Percentiles rank a stretch among this genome's conserved stretches.
Conservation (phyloP, 768 basidiomycete genomes). For the Filobasidium wieringae region DNA sequence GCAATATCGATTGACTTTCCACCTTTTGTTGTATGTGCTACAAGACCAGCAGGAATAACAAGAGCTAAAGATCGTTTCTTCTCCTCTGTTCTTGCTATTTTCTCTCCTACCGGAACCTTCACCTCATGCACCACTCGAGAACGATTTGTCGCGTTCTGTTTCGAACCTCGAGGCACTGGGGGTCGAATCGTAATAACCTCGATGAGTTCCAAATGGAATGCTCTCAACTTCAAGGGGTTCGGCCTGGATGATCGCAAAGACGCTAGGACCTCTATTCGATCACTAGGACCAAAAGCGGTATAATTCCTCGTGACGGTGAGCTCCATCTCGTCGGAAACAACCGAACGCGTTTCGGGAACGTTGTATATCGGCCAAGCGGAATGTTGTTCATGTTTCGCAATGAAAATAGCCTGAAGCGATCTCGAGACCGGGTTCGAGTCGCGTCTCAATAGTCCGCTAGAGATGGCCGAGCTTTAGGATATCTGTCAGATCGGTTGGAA, state of each 20-base stretch:
- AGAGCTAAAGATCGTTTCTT: conserved; percentile 51
- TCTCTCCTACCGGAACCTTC: conserved; percentile 62
- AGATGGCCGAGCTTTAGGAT: not conserved
- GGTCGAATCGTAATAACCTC: conserved; percentile 65
- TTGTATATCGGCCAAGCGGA: conserved; percentile 77
- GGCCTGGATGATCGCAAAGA: conserved; percentile 60
- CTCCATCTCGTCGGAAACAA: conserved; percentile 49
- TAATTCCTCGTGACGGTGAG: conserved; percentile 63
- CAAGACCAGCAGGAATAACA: conserved; percentile 51
- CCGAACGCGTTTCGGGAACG: conserved; percentile 17
- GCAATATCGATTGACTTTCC: conserved; percentile 60
- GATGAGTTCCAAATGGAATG: conserved; percentile 67
- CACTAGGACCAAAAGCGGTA: conserved; percentile 77
- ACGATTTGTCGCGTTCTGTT: conserved; percentile 42
- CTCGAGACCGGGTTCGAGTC: conserved; percentile 59
- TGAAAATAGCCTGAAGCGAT: conserved; percentile 59
- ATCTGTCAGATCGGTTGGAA: not conserved
- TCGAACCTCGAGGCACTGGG: conserved; percentile 42
- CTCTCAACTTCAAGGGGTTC: conserved; percentile 60
- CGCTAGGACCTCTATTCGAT: conserved; percentile 60
- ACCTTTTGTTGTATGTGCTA: conserved; percentile 59
- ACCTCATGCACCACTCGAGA: conserved; percentile 52
- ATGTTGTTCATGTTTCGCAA: conserved; percentile 88
- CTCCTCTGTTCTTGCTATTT: conserved; percentile 60
- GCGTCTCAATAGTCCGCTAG: conserved; percentile 68